Evolutionary conservation across 805 yeast genomes (phyloP).

Genomic region (Wickerhamia fluorescens): DNA sequence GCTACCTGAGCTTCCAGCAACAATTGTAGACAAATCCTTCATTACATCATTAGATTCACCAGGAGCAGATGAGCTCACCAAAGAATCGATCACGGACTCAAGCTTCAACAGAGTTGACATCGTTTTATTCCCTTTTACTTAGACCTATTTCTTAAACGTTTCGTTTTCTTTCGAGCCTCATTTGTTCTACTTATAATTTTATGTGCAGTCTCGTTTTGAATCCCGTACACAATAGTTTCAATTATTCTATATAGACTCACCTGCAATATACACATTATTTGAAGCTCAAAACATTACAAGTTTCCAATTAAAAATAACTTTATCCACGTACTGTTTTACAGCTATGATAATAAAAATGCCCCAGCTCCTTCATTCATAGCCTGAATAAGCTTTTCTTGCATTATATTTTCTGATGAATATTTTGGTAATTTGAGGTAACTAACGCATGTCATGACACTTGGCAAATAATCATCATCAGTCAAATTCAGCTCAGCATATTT

Average conservation of each 20-base stretch:
- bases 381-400: conserved; percentile 51
- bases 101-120: too few species aligned
- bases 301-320: too few species aligned
- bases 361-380: conserved; percentile 88
- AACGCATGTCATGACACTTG: conserved; percentile 98
- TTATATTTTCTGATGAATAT: conserved; percentile 55
- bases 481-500: conserved; percentile 70
- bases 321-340: too few species aligned
- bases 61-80: conserved; percentile 32
- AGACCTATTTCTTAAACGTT: neutral
- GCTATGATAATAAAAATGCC: conserved; percentile 69
- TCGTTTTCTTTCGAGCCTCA: neutral
- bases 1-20: conserved; percentile 11
- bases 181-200: neutral
- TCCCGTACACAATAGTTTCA: too few species aligned
- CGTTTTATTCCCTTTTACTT: too few species aligned
- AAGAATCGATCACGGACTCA: conserved; percentile 21
- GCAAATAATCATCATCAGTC: conserved; percentile 71
- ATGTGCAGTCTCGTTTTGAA: too few species aligned
- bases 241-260: too few species aligned
- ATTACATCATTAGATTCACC: conserved; percentile 28
- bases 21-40: conserved; percentile 17
- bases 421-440: conserved; percentile 87
- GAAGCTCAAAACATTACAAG: too few species aligned
- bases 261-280: too few species aligned